These are phyloP conservation scores for Globisporangium alternatum DNA, from an alignment of 352 stramenopile genomes.

Conservation along the genomic window DNA sequence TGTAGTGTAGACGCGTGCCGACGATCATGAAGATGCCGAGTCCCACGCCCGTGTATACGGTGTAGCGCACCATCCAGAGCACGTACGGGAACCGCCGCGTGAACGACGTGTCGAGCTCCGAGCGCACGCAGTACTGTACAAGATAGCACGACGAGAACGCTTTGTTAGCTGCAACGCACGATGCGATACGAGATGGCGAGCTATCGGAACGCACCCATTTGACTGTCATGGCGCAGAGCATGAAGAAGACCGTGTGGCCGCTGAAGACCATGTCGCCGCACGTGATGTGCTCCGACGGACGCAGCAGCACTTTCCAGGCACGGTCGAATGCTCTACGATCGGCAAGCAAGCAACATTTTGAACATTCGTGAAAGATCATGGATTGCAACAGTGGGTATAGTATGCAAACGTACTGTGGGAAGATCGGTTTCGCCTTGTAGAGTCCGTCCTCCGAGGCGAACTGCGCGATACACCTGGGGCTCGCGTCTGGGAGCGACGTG, in stretches of 20 bases:
- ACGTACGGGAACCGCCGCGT: slow-evolving; percentile 64
- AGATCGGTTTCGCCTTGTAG: slow-evolving; percentile 87
- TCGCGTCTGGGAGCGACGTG: slow-evolving; percentile 83
- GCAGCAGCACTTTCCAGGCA: slow-evolving; percentile 80
- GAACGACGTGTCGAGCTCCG: slow-evolving; percentile 81
- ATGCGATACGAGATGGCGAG: not conserved
- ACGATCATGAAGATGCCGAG: slow-evolving; percentile 76
- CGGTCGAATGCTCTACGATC: slow-evolving; percentile 60
- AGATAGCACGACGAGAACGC: slow-evolving; percentile 8
- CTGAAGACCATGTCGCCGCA: slow-evolving; percentile 90
- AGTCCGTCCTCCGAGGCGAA: slow-evolving; percentile 56
- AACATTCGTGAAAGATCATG: not conserved
- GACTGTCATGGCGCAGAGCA: slow-evolving; percentile 81
- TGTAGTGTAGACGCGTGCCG: slow-evolving; percentile 81
- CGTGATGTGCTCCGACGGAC: slow-evolving; percentile 84
- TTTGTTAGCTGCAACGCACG: not conserved
- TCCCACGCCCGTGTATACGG: slow-evolving; percentile 54
- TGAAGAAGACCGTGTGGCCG: slow-evolving; percentile 82
- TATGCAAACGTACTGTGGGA: slow-evolving; percentile 57
- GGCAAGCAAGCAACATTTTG: not conserved
- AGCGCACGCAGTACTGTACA: slow-evolving; percentile 62
- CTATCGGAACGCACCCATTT: slow-evolving; percentile 41
- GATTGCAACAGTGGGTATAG: not conserved
- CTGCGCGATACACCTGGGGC: slow-evolving; percentile 85
- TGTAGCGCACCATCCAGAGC: slow-evolving; percentile 78